Percentiles rank a stretch among this genome's conserved stretches.
phyloP scores from a whole-genome alignment of 169 alveolate species.

The Condylostoma magnum region DNA sequence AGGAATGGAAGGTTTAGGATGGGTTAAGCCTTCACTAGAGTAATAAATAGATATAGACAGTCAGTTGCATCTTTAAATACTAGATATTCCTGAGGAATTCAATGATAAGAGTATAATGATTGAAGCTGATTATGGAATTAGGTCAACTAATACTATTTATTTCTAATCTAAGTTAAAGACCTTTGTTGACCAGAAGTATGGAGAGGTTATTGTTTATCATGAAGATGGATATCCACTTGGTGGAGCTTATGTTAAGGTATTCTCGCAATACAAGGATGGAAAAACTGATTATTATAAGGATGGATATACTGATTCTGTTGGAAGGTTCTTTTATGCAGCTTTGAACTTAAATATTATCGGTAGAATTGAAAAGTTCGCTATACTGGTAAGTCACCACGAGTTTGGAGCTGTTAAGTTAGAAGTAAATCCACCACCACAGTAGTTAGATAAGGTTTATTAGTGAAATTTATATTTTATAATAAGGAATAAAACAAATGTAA shows the following conservation, averaged over 20 bases:
- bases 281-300: slow-evolving; percentile 72
- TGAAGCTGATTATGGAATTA: slow-evolving; percentile 61
- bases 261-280: slow-evolving; percentile 48
- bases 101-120: slow-evolving; percentile 56
- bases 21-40: too few relatives aligned
- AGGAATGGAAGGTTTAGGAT: too few relatives aligned
- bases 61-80: too few relatives aligned
- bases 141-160: slow-evolving; percentile 53
- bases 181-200: slow-evolving; percentile 57
- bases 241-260: slow-evolving; percentile 69
- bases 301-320: slow-evolving; percentile 86
- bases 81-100: slow-evolving; percentile 62
- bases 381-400: slow-evolving; percentile 63
- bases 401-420: slow-evolving; percentile 43
- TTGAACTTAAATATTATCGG: slow-evolving; percentile 55
- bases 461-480: too few relatives aligned
- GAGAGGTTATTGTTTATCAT: slow-evolving; percentile 67
- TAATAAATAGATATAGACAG: too few relatives aligned
- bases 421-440: slow-evolving; percentile 34
- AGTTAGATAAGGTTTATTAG: too few relatives aligned
- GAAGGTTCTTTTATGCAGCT: slow-evolving; percentile 79
- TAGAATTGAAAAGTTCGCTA: slow-evolving; percentile 58
- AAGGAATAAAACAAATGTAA: too few relatives aligned
- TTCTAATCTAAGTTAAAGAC: slow-evolving; percentile 61
- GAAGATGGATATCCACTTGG: slow-evolving; percentile 43